phyloP scores from a whole-genome alignment of 2,329 filamentous ascomycete species.

The Eutypella sp. region DNA sequence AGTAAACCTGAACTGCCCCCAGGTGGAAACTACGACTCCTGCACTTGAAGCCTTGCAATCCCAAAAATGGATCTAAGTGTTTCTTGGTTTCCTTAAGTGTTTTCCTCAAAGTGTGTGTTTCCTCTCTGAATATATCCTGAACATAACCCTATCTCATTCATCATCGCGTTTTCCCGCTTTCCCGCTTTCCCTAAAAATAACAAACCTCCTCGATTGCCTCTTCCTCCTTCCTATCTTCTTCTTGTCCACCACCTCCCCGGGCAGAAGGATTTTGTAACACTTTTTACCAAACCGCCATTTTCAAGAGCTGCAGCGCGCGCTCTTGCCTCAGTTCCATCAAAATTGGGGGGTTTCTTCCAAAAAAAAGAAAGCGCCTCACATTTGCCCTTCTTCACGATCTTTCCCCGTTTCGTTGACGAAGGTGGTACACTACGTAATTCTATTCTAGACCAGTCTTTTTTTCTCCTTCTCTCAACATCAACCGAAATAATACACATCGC shows the following conservation, averaged over 20 bases:
- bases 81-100: too few relatives aligned
- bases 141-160: too few relatives aligned
- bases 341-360: background rate
- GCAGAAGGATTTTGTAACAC: background rate
- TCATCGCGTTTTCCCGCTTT: too few relatives aligned
- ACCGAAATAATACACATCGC: background rate
- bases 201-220: background rate
- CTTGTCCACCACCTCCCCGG: background rate
- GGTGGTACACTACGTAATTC: slow-evolving; percentile 1
- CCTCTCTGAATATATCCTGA: too few relatives aligned
- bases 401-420: background rate
- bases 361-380: background rate
- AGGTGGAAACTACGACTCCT: too few relatives aligned
- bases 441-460: background rate
- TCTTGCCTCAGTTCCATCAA: background rate
- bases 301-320: background rate
- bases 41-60: background rate
- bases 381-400: background rate
- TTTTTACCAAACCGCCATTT: background rate
- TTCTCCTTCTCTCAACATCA: background rate
- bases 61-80: background rate
- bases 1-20: background rate
- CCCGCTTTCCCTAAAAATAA: too few relatives aligned
- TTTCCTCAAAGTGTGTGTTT: too few relatives aligned
- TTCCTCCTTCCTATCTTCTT: background rate